phyloP scores from a whole-genome alignment of 2,329 filamentous ascomycete species.

The Apiospora saccharicola region DNA sequence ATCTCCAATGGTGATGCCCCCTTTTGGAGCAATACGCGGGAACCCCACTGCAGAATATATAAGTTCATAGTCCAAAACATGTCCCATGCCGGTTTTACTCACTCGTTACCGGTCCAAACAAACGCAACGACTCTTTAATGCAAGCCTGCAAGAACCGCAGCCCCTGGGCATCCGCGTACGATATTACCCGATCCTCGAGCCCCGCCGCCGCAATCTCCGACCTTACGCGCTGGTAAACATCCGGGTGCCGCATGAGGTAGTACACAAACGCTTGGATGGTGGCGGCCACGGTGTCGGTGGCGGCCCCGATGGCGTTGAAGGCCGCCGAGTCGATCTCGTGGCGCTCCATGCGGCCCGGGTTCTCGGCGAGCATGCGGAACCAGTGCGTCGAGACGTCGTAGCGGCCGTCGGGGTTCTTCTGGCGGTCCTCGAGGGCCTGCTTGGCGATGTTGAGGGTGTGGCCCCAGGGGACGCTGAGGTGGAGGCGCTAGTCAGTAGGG shows the following conservation, averaged over 20 bases:
- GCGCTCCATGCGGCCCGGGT: constrained; percentile 27
- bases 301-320: constrained; percentile 19
- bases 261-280: constrained; percentile 24
- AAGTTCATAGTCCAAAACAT: not conserved
- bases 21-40: constrained; percentile 14
- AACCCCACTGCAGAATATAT: constrained; percentile 10
- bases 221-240: not conserved
- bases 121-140: constrained; percentile 37
- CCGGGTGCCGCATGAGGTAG: constrained; percentile 25
- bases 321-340: constrained; percentile 21
- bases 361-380: constrained; percentile 21
- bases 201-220: constrained; percentile 1
- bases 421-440: constrained; percentile 9
- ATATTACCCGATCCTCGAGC: constrained; percentile 25
- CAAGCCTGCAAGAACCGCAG: constrained; percentile 45
- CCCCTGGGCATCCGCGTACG: constrained; percentile 39
- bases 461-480: constrained; percentile 17
- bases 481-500: too few species aligned
- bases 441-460: constrained; percentile 22
- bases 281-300: constrained; percentile 19
- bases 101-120: constrained; percentile 33
- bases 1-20: constrained; percentile 22
- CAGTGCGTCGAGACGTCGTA: constrained; percentile 27
- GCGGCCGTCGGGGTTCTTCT: constrained; percentile 26
- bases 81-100: not conserved